phyloP scores from a whole-genome alignment of 1,284 basidiomycete species.

The Ganoderma lucidum region DNA sequence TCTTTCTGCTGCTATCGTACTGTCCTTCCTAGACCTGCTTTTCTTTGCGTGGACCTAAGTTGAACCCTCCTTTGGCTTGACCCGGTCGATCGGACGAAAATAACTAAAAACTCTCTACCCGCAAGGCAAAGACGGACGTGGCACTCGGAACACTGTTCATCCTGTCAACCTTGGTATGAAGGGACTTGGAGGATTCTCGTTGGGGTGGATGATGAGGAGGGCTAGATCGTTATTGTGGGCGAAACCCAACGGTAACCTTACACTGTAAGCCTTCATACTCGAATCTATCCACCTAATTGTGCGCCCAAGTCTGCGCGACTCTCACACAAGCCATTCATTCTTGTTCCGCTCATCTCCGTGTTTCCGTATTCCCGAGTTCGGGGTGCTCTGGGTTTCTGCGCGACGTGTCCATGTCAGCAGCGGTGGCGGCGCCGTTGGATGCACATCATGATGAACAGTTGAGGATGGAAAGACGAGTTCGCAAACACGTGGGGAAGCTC shows the following conservation, averaged over 20 bases:
- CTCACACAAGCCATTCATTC: neutral
- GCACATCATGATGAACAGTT: constrained; percentile 27
- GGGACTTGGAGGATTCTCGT: neutral
- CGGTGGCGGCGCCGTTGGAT: constrained; percentile 26
- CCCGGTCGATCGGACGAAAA: neutral
- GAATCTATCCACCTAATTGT: constrained; percentile 7
- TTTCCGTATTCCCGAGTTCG: neutral
- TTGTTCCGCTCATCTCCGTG: constrained; percentile 3
- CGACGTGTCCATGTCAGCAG: constrained; percentile 15
- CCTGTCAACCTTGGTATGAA: neutral
- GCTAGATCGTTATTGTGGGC: constrained; percentile 6
- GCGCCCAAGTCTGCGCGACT: constrained; percentile 6
- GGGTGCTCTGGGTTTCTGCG: neutral
- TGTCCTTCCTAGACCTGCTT: constrained; percentile 15
- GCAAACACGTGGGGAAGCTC: constrained; percentile 11
- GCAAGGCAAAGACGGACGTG: neutral
- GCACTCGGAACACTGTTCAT: neutral
- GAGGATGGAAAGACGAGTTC: constrained; percentile 14
- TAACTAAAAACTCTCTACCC: neutral
- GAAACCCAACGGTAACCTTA: neutral
- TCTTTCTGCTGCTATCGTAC: constrained; percentile 7
- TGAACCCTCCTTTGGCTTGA: constrained; percentile 19
- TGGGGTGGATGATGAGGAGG: neutral
- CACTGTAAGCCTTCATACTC: neutral
- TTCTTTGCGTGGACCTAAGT: neutral